Conservation (phyloP, 441 rosid genomes). For the Adansonia rubrostipa region DNA sequence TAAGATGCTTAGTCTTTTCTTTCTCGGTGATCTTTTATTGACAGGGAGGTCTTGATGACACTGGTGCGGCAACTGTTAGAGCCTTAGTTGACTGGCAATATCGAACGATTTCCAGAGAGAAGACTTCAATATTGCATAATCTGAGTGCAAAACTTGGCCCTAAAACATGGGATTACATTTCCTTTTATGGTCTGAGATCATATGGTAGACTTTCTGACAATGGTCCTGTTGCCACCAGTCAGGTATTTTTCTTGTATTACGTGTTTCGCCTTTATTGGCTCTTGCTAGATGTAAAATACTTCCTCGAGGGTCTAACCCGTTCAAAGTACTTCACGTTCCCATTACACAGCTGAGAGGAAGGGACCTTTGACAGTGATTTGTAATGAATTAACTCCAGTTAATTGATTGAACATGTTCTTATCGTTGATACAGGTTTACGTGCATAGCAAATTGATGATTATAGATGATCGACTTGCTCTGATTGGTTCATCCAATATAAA, state of each 20-base stretch:
- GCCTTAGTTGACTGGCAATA: conserved; percentile 84
- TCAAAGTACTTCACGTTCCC: neutral
- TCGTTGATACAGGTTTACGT: conserved; percentile 53
- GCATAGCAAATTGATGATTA: conserved; percentile 73
- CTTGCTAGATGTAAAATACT: neutral
- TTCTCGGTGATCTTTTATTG: conserved; percentile 19
- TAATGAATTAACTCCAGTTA: neutral
- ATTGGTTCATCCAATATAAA: conserved; percentile 77
- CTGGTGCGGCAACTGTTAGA: conserved; percentile 81
- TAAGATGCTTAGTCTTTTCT: neutral
- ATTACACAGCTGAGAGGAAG: neutral
- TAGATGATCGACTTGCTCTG: conserved; percentile 61
- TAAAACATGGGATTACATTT: conserved; percentile 60
- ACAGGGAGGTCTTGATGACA: conserved; percentile 79
- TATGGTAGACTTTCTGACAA: conserved; percentile 53
- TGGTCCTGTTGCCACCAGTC: conserved; percentile 65
- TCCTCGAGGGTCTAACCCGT: neutral
- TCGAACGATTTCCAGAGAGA: conserved; percentile 62
- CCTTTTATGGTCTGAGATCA: conserved; percentile 66
- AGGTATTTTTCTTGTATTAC: conserved; percentile 38
- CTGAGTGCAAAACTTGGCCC: conserved; percentile 54
- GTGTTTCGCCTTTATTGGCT: conserved; percentile 1
- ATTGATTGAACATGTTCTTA: neutral
- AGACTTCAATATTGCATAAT: conserved; percentile 62
- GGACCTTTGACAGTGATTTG: conserved; percentile 5